Conservation (phyloP, 768 basidiomycete species). For the Tricholoma saponaceum region DNA sequence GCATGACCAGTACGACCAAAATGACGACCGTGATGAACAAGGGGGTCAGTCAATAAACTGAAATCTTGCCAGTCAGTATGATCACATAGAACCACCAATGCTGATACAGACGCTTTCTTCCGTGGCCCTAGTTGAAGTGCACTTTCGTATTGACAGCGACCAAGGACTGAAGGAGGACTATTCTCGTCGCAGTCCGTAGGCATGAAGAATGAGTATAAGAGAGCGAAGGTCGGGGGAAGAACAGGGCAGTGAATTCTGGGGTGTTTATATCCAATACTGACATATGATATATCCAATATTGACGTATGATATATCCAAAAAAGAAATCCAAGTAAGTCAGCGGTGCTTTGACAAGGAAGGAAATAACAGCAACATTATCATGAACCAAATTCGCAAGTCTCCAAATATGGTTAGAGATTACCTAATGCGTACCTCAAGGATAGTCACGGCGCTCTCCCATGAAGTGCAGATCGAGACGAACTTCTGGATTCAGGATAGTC, state of each 20-base stretch:
- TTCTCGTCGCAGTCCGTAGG: background rate
- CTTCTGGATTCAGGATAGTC: no score
- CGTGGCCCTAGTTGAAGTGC: conserved; percentile 12
- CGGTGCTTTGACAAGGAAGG: no score
- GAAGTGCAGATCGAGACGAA: no score
- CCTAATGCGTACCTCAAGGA: no score
- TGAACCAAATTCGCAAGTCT: no score
- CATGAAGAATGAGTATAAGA: background rate
- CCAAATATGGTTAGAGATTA: no score
- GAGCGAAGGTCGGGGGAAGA: background rate
- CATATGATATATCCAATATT: no score
- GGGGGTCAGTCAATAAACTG: conserved; percentile 11
- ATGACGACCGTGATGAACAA: conserved; percentile 18
- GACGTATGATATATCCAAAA: no score
- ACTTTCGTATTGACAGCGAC: background rate
- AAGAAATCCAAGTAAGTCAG: no score
- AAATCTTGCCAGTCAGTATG: background rate
- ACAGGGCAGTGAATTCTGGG: background rate
- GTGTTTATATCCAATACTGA: no score
- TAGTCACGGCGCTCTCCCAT: no score
- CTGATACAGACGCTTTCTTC: conserved; percentile 7
- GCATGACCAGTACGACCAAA: conserved; percentile 17
- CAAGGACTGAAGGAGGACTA: background rate
- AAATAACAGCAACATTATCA: no score
- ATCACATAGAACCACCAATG: background rate